Evolutionary conservation across 2,329 filamentous ascomycete genomes (phyloP).

Genomic region (Zymoseptoria pseudotritici): DNA sequence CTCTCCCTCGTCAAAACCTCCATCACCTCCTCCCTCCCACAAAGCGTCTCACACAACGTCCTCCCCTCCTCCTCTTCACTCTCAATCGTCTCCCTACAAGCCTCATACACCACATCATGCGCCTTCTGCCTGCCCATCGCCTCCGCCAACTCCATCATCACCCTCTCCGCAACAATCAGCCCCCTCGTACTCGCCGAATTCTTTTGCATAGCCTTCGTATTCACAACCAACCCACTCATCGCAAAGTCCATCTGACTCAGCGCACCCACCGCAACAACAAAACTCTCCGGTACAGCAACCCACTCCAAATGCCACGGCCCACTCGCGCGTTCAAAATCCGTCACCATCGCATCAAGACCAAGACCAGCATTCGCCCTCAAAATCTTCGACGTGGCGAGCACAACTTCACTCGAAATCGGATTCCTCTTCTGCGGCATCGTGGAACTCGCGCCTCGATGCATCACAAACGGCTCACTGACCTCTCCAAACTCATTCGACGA

Average conservation of each 20-base stretch:
- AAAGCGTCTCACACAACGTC: conserved; percentile 11
- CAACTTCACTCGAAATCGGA: conserved; percentile 25
- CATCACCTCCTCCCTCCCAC: conserved; percentile 13
- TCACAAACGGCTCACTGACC: conserved; percentile 37
- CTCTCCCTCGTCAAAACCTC: conserved; percentile 8
- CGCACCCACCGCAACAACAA: conserved; percentile 20
- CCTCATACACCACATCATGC: conserved; percentile 32
- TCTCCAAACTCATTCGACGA: conserved; percentile 27
- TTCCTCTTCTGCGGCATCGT: conserved; percentile 48
- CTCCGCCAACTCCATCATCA: conserved; percentile 33
- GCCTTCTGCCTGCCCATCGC: conserved; percentile 28
- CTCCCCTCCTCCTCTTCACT: neutral
- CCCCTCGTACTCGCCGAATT: conserved; percentile 30
- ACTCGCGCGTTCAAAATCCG: conserved; percentile 27
- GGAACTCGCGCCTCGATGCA: conserved; percentile 47
- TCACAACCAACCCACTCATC: conserved; percentile 23
- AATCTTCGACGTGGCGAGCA: conserved; percentile 22
- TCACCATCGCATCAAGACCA: conserved; percentile 25
- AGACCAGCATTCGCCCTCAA: conserved; percentile 21
- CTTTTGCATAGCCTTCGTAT: conserved; percentile 20
- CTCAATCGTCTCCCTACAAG: conserved; percentile 25
- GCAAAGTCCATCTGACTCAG: conserved; percentile 23
- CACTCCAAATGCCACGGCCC: conserved; percentile 30
- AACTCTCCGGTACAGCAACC: conserved; percentile 27
- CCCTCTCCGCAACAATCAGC: conserved; percentile 32